A percentile compares a stretch with the other conserved stretches of the same genome.
phyloP scores from a whole-genome alignment of 202 grass and related monocot genomes.

The Cymbopogon flexuosus region DNA sequence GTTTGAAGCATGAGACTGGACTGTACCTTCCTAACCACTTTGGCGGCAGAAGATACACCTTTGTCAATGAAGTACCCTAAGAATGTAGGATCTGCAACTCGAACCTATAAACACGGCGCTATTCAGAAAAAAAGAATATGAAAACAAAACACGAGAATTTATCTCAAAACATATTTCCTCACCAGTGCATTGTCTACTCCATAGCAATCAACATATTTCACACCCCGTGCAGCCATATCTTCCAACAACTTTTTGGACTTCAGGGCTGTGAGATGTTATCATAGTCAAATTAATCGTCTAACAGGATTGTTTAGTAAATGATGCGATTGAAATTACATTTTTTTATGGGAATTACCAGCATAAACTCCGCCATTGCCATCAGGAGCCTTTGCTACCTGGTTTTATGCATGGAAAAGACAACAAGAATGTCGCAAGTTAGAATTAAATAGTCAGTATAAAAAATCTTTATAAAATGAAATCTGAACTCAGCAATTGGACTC shows the following conservation, averaged over 20 bases:
- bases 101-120: constrained; percentile 45
- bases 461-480: background rate
- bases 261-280: constrained; percentile 42
- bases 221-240: constrained; percentile 63
- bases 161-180: constrained; percentile 21
- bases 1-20: constrained; percentile 15
- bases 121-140: constrained; percentile 29
- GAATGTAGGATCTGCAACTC: constrained; percentile 83
- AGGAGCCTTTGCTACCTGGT: constrained; percentile 92
- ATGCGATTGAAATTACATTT: background rate
- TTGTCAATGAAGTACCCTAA: constrained; percentile 87
- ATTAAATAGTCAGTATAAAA: background rate
- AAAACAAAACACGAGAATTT: background rate
- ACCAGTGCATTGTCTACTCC: constrained; percentile 77
- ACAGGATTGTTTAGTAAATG: background rate
- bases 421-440: constrained; percentile 15
- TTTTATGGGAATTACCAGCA: constrained; percentile 49
- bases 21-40: constrained; percentile 81
- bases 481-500: background rate
- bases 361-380: constrained; percentile 98
- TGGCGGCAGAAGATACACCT: constrained; percentile 63
- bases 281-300: constrained; percentile 1
- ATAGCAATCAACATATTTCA: constrained; percentile 78
- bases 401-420: background rate
- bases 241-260: constrained; percentile 73